Percentiles rank a stretch among this genome's conserved stretches.
These are phyloP conservation scores for Fagopyrum homotropicum DNA, from an alignment of 148 eudicot genomes.

Conservation along the genomic window DNA sequence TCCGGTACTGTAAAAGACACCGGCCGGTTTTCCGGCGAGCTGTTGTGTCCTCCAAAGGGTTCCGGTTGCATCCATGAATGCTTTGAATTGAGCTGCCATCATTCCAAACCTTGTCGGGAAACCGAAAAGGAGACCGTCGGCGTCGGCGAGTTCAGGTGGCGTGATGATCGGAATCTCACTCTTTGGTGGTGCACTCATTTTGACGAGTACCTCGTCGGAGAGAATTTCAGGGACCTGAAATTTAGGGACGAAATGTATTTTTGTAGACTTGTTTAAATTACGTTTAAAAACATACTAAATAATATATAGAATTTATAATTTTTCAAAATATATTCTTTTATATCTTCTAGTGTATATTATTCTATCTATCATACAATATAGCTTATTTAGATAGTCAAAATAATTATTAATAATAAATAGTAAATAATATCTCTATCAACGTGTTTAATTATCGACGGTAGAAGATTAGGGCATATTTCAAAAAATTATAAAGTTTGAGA, in stretches of 20 bases:
- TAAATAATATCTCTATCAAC: no score
- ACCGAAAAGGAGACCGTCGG: slow-evolving; percentile 69
- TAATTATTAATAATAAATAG: no score
- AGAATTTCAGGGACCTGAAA: slow-evolving; percentile 78
- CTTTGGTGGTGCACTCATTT: slow-evolving; percentile 69
- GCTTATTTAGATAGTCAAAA: no score
- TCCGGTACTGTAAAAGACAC: slow-evolving; percentile 64
- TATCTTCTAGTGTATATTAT: no score
- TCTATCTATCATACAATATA: no score
- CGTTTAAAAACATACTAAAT: no score
- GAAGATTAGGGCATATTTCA: no score
- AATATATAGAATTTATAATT: no score
- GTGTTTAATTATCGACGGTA: no score
- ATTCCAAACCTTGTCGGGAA: slow-evolving; percentile 77
- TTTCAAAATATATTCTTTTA: no score
- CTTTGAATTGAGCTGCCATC: slow-evolving; percentile 84
- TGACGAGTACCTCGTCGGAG: slow-evolving; percentile 44
- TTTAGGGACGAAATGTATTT: not conserved
- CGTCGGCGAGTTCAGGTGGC: slow-evolving; percentile 53
- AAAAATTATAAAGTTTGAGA: no score
- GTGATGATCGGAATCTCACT: slow-evolving; percentile 50
- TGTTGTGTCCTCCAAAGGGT: slow-evolving; percentile 60
- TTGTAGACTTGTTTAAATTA: no score
- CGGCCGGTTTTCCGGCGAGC: slow-evolving; percentile 78
- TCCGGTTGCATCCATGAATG: slow-evolving; percentile 68